A percentile compares a stretch with the other conserved stretches of the same genome.
These are phyloP conservation scores for Lycium ferocissimum DNA, from an alignment of 257 asterid species.

Conservation along the genomic window DNA sequence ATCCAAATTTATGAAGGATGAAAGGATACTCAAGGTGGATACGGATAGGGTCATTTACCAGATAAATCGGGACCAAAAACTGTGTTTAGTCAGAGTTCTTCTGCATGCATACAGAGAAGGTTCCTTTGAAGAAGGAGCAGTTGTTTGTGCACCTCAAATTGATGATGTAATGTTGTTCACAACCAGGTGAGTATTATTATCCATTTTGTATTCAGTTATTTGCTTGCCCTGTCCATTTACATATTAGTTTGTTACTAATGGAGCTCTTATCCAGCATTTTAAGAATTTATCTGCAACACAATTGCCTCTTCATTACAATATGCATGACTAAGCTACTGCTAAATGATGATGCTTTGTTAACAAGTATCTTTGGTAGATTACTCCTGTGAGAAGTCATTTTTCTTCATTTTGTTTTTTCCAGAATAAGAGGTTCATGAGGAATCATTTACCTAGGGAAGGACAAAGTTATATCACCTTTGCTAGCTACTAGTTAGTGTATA, in stretches of 20 bases:
- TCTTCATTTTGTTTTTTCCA: not conserved
- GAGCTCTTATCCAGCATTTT: not conserved
- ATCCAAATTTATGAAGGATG: constrained; percentile 53
- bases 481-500: constrained; percentile 7
- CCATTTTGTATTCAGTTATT: constrained; percentile 22
- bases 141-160: constrained; percentile 72
- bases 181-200: constrained; percentile 52
- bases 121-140: constrained; percentile 87
- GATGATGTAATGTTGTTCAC: constrained; percentile 60
- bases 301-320: not conserved
- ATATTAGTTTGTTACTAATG: not conserved
- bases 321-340: constrained; percentile 19
- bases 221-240: not conserved
- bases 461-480: constrained; percentile 4
- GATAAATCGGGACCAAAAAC: constrained; percentile 41
- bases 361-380: not conserved
- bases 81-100: constrained; percentile 65
- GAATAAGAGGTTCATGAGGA: not conserved
- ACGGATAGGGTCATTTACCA: constrained; percentile 36
- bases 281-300: not conserved
- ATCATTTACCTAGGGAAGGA: not conserved
- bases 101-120: constrained; percentile 73
- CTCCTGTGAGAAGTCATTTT: not conserved
- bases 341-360: constrained; percentile 2
- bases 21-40: constrained; percentile 44